Evolutionary conservation across 1,139 yeast genomes (phyloP).

Genomic region (Zygoascus meyerae): DNA sequence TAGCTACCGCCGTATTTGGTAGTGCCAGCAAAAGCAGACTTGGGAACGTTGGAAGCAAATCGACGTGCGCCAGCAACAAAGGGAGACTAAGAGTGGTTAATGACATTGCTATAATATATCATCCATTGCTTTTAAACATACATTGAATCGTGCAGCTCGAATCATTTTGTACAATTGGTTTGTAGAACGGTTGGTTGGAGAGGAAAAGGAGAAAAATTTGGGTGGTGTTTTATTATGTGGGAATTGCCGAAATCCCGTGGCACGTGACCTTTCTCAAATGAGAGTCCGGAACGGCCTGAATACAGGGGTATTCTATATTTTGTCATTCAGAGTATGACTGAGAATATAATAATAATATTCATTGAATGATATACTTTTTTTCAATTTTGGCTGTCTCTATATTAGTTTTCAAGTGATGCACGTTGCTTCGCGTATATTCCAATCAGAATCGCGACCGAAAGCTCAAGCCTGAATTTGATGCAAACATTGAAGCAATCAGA

Average conservation of each 20-base stretch:
- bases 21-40: conserved; percentile 17
- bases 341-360: too few relatives aligned
- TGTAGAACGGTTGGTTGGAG: not conserved
- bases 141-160: conserved; percentile 6
- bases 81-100: conserved; percentile 3
- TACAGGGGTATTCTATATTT: not conserved
- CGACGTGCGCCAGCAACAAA: conserved; percentile 12
- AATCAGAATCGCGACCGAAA: too few relatives aligned
- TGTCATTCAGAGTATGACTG: too few relatives aligned
- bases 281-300: not conserved
- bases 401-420: too few relatives aligned
- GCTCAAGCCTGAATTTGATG: not conserved
- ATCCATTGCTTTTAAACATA: not conserved
- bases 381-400: too few relatives aligned
- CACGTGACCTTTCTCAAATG: not conserved
- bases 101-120: not conserved
- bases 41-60: conserved; percentile 10
- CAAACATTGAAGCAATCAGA: not conserved
- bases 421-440: too few relatives aligned
- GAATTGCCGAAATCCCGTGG: conserved; percentile 7
- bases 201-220: conserved; percentile 3
- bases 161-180: conserved; percentile 6
- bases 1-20: conserved; percentile 85
- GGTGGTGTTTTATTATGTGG: not conserved
- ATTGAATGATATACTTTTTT: too few relatives aligned